A percentile compares a stretch with the other conserved stretches of the same genome.
phyloP scores from a whole-genome alignment of 495 filamentous ascomycete genomes.

The Haplographium delicatum region DNA sequence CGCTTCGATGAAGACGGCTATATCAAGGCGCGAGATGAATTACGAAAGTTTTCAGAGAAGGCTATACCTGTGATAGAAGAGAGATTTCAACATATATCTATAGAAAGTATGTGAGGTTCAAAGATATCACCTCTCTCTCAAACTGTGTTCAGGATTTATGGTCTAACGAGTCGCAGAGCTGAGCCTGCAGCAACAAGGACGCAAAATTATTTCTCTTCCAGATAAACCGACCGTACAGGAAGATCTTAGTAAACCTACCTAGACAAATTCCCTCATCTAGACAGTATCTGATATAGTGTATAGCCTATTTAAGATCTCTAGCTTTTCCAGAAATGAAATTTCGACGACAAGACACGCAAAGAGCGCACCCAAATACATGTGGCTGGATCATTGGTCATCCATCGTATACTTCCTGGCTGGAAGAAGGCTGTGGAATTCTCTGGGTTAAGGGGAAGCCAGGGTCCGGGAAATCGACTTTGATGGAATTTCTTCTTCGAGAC shows the following conservation, averaged over 20 bases:
- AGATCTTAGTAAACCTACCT: conserved; percentile 7
- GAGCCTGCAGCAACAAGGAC: conserved; percentile 6
- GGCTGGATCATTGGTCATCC: conserved; percentile 9
- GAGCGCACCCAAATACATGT: conserved; percentile 9
- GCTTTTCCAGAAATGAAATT: conserved; percentile 11
- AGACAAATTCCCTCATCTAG: conserved; percentile 2
- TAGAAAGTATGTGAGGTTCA: too few species aligned
- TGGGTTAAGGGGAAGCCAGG: conserved; percentile 46
- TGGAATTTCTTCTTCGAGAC: conserved; percentile 24
- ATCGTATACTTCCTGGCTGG: conserved; percentile 12
- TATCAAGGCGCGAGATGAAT: conserved; percentile 10
- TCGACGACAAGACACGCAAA: conserved; percentile 8
- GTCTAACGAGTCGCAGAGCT: conserved; percentile 7
- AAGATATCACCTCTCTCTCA: neutral
- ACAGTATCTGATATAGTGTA: conserved; percentile 5
- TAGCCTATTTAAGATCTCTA: conserved; percentile 17
- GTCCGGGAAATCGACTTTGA: conserved; percentile 42
- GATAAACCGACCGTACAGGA: conserved; percentile 1
- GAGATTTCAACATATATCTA: conserved; percentile 5
- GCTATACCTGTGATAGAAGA: conserved; percentile 9
- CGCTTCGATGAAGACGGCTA: conserved; percentile 7
- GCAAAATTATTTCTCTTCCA: neutral
- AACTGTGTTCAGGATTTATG: conserved; percentile 1
- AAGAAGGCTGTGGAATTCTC: conserved; percentile 24
- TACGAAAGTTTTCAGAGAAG: conserved; percentile 8